These are phyloP conservation scores for Paramecium octaurelia DNA, from an alignment of 73 alveolate genomes.

Conservation along the genomic window DNA sequence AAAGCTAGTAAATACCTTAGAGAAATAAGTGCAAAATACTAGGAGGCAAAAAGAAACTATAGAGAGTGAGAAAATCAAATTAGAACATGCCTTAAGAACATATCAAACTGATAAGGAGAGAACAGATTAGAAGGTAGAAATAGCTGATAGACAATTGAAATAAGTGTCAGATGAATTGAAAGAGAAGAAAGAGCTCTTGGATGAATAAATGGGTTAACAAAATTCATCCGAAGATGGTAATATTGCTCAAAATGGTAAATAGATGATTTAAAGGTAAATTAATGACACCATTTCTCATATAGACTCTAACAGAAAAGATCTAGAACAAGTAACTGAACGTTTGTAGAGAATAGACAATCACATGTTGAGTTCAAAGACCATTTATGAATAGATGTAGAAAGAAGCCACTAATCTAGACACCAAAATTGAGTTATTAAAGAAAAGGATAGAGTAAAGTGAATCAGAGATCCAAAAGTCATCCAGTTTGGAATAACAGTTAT, in stretches of 20 bases:
- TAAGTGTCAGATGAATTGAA: background rate
- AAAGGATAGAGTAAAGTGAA: slow-evolving; percentile 71
- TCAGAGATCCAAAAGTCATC: slow-evolving; percentile 62
- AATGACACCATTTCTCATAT: background rate
- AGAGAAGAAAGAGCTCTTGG: background rate
- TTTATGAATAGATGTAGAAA: slow-evolving; percentile 66
- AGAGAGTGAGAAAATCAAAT: background rate
- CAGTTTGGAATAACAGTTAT: background rate
- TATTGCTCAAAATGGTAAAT: background rate
- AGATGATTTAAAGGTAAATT: slow-evolving; percentile 2
- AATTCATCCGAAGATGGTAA: background rate
- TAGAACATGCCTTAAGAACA: slow-evolving; percentile 26
- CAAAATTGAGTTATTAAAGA: slow-evolving; percentile 68
- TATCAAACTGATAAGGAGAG: slow-evolving; percentile 65
- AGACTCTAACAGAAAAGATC: slow-evolving; percentile 52
- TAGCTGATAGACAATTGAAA: background rate
- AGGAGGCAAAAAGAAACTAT: background rate
- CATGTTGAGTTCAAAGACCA: slow-evolving; percentile 73
- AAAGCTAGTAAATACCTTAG: slow-evolving; percentile 44
- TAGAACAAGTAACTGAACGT: slow-evolving; percentile 65
- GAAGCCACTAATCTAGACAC: slow-evolving; percentile 65
- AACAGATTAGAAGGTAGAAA: slow-evolving; percentile 48
- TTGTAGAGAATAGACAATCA: slow-evolving; percentile 60
- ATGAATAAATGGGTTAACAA: slow-evolving; percentile 6
- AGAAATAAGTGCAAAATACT: background rate